These are phyloP conservation scores for Rutstroemia sp. DNA, from an alignment of 2,329 filamentous ascomycete species.

Conservation along the genomic window DNA sequence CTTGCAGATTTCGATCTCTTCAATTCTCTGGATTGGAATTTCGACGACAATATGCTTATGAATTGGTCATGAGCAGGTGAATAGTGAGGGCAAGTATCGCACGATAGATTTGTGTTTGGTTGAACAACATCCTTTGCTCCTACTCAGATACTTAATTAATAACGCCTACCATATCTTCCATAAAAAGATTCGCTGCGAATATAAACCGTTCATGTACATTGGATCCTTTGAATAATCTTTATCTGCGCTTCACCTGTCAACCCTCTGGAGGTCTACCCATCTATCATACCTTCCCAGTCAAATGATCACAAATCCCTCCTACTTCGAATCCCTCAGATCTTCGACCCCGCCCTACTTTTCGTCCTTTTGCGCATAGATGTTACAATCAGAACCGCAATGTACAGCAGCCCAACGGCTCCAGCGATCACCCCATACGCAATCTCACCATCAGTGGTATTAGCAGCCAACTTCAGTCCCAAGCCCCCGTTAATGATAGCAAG, in stretches of 20 bases:
- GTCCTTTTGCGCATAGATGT: conserved; percentile 3
- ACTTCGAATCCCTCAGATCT: not conserved
- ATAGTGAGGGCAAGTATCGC: not conserved
- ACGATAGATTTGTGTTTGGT: too few relatives aligned
- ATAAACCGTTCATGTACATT: too few relatives aligned
- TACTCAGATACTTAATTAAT: not conserved
- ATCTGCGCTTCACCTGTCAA: too few relatives aligned
- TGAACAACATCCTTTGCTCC: not conserved
- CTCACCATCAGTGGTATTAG: conserved; percentile 34
- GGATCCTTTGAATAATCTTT: too few relatives aligned
- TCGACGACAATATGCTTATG: conserved; percentile 8
- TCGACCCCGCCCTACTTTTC: not conserved
- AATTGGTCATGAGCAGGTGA: not conserved
- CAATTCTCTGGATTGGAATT: conserved; percentile 17
- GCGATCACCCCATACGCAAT: conserved; percentile 51
- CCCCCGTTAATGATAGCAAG: conserved; percentile 58
- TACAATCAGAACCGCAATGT: conserved; percentile 30
- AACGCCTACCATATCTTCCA: too few relatives aligned
- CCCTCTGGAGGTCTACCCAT: not conserved
- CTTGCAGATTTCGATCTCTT: conserved; percentile 14
- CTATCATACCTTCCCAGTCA: not conserved
- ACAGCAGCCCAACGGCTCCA: conserved; percentile 40
- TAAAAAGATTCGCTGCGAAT: too few relatives aligned
- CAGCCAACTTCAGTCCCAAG: conserved; percentile 47
- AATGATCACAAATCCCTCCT: not conserved